phyloP scores from a whole-genome alignment of 179 eudicot species.

The Vitellaria paradoxa region DNA sequence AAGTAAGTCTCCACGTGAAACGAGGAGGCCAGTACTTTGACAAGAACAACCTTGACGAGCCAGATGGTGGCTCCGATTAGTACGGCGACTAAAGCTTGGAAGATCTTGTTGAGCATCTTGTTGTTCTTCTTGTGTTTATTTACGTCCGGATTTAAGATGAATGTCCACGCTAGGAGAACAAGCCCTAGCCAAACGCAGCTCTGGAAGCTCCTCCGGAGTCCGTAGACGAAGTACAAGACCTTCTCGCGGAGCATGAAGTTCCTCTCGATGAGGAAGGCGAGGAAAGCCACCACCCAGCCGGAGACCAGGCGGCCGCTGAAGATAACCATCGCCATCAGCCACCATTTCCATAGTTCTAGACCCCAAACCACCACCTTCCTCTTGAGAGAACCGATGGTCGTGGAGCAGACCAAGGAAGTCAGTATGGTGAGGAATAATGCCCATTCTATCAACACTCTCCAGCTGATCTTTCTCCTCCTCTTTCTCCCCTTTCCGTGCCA shows the following conservation, averaged over 20 bases:
- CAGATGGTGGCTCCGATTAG: slow-evolving; percentile 56
- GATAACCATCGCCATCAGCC: slow-evolving; percentile 48
- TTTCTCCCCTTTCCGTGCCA: not conserved
- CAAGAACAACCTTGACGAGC: slow-evolving; percentile 60
- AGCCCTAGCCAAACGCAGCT: slow-evolving; percentile 62
- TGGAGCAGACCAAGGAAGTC: slow-evolving; percentile 37
- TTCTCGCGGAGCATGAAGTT: slow-evolving; percentile 62
- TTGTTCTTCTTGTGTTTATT: slow-evolving; percentile 23
- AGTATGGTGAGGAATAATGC: slow-evolving; percentile 28
- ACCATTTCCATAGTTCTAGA: slow-evolving; percentile 63
- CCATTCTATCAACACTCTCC: slow-evolving; percentile 41
- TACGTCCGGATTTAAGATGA: slow-evolving; percentile 40
- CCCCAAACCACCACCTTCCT: slow-evolving; percentile 28
- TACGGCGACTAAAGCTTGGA: slow-evolving; percentile 44
- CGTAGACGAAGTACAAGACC: slow-evolving; percentile 69
- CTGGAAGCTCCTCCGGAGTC: slow-evolving; percentile 52
- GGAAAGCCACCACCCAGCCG: slow-evolving; percentile 44
- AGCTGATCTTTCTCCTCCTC: slow-evolving; percentile 32
- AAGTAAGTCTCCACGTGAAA: slow-evolving; percentile 67
- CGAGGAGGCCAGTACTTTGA: slow-evolving; percentile 63
- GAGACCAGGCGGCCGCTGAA: slow-evolving; percentile 68
- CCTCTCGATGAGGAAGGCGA: slow-evolving; percentile 54
- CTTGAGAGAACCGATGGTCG: slow-evolving; percentile 20
- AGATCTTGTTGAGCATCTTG: slow-evolving; percentile 26
- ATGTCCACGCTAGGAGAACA: slow-evolving; percentile 63